Evolutionary conservation across 2,329 filamentous ascomycete species (phyloP).

Genomic region (Aspergillus ruber): DNA sequence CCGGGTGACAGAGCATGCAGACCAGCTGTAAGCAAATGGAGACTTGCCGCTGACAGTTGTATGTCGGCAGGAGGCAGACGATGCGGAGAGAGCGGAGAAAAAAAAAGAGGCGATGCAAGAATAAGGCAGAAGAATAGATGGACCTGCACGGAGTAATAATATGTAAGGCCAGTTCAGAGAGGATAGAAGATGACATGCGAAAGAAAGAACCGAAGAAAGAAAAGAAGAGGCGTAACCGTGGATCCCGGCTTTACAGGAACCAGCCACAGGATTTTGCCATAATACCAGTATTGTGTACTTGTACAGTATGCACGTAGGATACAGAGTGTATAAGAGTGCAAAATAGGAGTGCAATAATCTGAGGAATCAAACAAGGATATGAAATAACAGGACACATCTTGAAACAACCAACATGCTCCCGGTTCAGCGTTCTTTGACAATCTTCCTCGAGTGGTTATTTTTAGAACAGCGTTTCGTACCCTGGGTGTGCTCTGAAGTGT

Average conservation of each 20-base stretch:
- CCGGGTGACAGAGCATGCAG: constrained; percentile 6
- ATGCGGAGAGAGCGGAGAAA: not conserved
- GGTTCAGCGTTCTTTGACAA: not conserved
- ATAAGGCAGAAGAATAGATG: not conserved
- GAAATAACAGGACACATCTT: not conserved
- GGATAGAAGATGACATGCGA: not conserved
- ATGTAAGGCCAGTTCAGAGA: not conserved
- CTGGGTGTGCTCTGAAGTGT: not conserved
- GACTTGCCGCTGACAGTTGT: not conserved
- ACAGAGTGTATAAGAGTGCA: too few relatives aligned
- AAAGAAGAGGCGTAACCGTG: not conserved
- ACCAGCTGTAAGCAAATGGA: not conserved
- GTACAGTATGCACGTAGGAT: too few relatives aligned
- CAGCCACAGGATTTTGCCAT: too few relatives aligned
- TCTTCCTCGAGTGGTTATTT: not conserved
- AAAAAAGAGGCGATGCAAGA: not conserved
- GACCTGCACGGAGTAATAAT: too few relatives aligned
- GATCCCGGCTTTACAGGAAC: too few relatives aligned
- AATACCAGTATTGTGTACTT: too few relatives aligned
- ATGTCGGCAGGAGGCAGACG: not conserved
- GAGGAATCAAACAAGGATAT: not conserved
- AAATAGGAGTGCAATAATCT: not conserved
- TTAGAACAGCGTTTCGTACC: not conserved
- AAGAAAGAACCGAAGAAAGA: not conserved
- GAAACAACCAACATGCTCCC: not conserved